These are phyloP conservation scores for Daldinia sp. DNA, from an alignment of 2,329 filamentous ascomycete species.

Conservation along the genomic window DNA sequence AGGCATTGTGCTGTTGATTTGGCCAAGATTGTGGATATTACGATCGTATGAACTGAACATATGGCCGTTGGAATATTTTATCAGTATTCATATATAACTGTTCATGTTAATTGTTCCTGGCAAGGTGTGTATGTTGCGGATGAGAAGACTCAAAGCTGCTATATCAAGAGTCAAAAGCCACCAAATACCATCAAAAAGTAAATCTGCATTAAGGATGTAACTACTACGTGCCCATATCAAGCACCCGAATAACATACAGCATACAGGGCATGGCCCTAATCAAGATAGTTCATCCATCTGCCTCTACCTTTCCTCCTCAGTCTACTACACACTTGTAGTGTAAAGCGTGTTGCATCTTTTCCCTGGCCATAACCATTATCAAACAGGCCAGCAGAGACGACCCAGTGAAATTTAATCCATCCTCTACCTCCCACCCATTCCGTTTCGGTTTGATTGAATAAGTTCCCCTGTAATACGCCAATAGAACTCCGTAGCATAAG, in stretches of 20 bases:
- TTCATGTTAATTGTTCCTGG: no score
- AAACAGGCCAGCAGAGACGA: neutral
- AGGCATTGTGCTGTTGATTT: slow-evolving; percentile 8
- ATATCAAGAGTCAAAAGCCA: no score
- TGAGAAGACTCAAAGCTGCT: neutral
- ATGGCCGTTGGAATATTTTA: no score
- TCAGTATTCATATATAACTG: no score
- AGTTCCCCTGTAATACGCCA: slow-evolving; percentile 24
- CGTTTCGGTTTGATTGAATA: slow-evolving; percentile 1
- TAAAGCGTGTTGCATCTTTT: neutral
- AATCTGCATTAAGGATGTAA: neutral
- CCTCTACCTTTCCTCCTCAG: neutral
- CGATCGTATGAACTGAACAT: no score
- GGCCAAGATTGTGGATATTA: slow-evolving; percentile 30
- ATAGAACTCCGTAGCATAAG: slow-evolving; percentile 23
- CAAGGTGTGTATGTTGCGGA: no score
- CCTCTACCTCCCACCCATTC: slow-evolving; percentile 8
- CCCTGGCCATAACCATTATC: neutral
- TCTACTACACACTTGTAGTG: neutral
- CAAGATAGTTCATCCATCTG: neutral
- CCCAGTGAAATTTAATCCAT: slow-evolving; percentile 3
- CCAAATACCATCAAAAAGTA: neutral
- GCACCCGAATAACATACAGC: neutral
- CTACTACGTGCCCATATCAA: neutral
- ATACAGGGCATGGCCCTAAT: neutral